Base-by-base conservation (phyloP, 2,329 filamentous ascomycete species). In the Pseudocercospora fijiensis region DNA sequence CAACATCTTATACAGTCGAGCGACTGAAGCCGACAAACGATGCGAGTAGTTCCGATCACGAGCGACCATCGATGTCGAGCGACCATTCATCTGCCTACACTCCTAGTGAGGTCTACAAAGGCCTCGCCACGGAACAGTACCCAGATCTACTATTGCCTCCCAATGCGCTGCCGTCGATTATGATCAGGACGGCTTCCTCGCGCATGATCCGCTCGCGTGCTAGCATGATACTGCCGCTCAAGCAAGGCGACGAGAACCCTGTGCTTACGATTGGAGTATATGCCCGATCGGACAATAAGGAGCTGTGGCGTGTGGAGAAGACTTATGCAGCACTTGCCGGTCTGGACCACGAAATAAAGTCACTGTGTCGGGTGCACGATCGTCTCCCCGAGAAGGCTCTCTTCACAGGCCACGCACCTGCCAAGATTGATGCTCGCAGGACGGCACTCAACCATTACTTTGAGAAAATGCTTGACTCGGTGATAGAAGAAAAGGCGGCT, bases 221-320 rank as follows among this genome's bases (percentile, higher is more conserved):
- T 41, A 97, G 93, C 75, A 85, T 95, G 70, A 81, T 96, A 72
- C 90, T 88, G 1, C 81, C 92, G 10, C 94, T 41, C 37, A 41
- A 87, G 57, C 88, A 91, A 65, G 82, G 90, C 20, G 93, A 97
- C 63, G 94, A 96, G 74, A 93, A 97, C 71, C 92, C 93, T 0
- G 94, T 98, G 0, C 97, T 98, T 73, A 96, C 92, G 0, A 81
- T 99, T 59, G 93, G 92, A 18, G 81, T 99, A 37, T 89, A 92
- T 71, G 90, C 90, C 9, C 88, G 93, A 60, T 88, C 88, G 0
- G 87, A 92, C 66, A 81, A 85, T 2, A 85, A 84, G 61, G 94
- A 98, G 75, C 82, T 99, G 10, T 98, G 95, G 94, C 88, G 94
- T 28, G 87, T 96, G 6, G 95, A 99, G 78, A 99, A 99, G 77